phyloP scores from a whole-genome alignment of 2,329 filamentous ascomycete genomes.

The Apiospora rasikravindrae region DNA sequence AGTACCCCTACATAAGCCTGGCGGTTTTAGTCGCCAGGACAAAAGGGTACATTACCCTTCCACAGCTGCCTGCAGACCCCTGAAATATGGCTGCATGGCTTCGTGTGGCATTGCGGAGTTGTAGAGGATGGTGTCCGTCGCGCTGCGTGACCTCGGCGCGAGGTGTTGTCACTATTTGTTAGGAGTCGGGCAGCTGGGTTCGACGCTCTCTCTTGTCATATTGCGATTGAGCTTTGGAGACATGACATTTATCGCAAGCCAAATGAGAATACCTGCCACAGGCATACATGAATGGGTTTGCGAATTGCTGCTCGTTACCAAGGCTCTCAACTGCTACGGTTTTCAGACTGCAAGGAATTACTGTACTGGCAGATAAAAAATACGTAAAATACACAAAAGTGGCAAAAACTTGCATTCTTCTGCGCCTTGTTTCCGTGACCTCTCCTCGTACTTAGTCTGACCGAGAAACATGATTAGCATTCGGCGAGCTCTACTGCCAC shows the following conservation, averaged over 20 bases:
- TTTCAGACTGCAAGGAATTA: conserved; percentile 11
- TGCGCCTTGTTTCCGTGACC: neutral
- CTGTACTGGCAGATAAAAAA: conserved; percentile 21
- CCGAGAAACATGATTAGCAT: neutral
- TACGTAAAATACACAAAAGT: conserved; percentile 20
- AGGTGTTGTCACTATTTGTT: neutral
- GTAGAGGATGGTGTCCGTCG: neutral
- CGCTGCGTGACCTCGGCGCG: neutral
- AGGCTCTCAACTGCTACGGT: neutral
- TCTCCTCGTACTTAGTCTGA: neutral
- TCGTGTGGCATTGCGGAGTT: neutral
- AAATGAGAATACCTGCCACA: neutral
- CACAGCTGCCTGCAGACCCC: conserved; percentile 1
- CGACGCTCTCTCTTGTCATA: neutral
- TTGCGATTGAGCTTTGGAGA: neutral
- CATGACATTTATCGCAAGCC: neutral
- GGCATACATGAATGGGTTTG: neutral
- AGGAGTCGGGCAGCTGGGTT: neutral
- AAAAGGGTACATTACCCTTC: neutral
- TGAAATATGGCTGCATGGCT: conserved; percentile 23
- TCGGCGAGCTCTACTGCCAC: too few species aligned
- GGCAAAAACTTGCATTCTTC: neutral
- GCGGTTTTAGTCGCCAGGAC: conserved; percentile 18
- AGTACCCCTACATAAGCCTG: conserved; percentile 16
- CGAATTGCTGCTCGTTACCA: neutral